Conservation (phyloP, 176 grass and related monocot genomes). For the Cocos nucifera region DNA sequence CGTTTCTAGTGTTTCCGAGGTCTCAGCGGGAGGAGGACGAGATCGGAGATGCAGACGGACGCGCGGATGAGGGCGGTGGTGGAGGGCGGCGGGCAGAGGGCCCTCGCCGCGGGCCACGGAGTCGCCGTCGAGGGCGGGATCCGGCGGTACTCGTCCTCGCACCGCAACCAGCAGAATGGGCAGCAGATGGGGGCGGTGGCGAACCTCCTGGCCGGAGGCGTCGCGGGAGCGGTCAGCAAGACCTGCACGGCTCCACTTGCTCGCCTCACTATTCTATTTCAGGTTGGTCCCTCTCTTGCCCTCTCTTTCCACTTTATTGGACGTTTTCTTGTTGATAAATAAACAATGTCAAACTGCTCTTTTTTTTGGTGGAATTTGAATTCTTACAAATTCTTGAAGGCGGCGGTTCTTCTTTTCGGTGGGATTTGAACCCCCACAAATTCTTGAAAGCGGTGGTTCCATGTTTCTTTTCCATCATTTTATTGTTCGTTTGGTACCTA, state of each 20-base stretch:
- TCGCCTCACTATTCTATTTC: conserved; percentile 91
- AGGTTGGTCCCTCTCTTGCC: conserved; percentile 30
- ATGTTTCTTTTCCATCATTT: no score
- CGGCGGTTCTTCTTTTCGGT: no score
- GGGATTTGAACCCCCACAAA: no score
- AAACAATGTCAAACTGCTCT: no score
- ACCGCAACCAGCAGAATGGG: conserved; percentile 26
- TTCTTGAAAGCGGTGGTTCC: no score
- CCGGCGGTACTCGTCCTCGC: conserved; percentile 31
- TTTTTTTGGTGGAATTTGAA: no score
- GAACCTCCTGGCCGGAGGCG: conserved; percentile 69
- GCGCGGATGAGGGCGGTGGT: conserved; percentile 62
- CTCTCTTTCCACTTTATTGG: no score
- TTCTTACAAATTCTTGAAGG: no score
- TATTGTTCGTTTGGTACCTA: no score
- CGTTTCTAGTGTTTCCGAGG: not conserved
- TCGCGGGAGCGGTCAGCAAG: conserved; percentile 89
- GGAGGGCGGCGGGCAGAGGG: conserved; percentile 22
- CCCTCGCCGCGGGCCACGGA: conserved; percentile 11
- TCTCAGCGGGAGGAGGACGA: not conserved
- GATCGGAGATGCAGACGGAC: conserved; percentile 54
- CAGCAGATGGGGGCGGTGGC: conserved; percentile 43
- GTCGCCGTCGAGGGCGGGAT: conserved; percentile 19
- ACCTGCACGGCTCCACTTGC: conserved; percentile 92
- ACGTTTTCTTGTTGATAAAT: no score